Percentiles rank a stretch among this genome's conserved stretches.
Conservation (phyloP, 352 stramenopile genomes). For the Globisporangium carolinianum region DNA sequence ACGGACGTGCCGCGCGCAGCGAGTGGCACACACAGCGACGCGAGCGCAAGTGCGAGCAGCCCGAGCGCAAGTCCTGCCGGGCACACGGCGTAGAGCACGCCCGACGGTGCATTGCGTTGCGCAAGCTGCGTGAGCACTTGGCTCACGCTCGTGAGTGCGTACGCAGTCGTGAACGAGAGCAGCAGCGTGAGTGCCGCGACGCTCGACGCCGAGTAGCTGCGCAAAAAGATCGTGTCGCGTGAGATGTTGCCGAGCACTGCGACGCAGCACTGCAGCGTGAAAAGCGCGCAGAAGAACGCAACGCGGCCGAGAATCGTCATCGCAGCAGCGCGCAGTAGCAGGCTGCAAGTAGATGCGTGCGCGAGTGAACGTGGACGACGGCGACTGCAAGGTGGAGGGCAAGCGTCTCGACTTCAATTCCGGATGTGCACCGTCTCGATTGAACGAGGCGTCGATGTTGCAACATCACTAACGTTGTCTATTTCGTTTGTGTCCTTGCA, state of each 20-base stretch:
- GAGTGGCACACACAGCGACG: conserved; percentile 36
- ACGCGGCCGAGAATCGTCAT: conserved; percentile 33
- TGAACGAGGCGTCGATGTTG: too few species aligned
- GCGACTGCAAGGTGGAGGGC: background rate
- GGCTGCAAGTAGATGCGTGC: too few species aligned
- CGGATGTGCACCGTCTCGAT: too few species aligned
- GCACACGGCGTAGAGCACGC: conserved; percentile 47
- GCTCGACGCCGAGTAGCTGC: conserved; percentile 57
- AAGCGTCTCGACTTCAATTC: too few species aligned
- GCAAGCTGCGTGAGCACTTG: conserved; percentile 26
- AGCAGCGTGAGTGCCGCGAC: conserved; percentile 66
- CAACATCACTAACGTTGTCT: too few species aligned
- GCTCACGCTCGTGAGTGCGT: conserved; percentile 45
- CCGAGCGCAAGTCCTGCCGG: conserved; percentile 34
- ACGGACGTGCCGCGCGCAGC: conserved; percentile 45
- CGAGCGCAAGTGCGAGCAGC: conserved; percentile 33
- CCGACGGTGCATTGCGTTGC: conserved; percentile 15
- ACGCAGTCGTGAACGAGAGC: conserved; percentile 68
- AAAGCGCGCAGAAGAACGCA: conserved; percentile 76
- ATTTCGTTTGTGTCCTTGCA: too few species aligned
- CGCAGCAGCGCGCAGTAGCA: background rate
- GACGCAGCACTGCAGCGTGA: conserved; percentile 75
- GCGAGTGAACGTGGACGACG: background rate
- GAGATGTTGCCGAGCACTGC: conserved; percentile 71
- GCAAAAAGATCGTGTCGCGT: conserved; percentile 77